These are phyloP conservation scores for Volutella citrinella DNA, from an alignment of 2,329 filamentous ascomycete genomes.

Conservation along the genomic window DNA sequence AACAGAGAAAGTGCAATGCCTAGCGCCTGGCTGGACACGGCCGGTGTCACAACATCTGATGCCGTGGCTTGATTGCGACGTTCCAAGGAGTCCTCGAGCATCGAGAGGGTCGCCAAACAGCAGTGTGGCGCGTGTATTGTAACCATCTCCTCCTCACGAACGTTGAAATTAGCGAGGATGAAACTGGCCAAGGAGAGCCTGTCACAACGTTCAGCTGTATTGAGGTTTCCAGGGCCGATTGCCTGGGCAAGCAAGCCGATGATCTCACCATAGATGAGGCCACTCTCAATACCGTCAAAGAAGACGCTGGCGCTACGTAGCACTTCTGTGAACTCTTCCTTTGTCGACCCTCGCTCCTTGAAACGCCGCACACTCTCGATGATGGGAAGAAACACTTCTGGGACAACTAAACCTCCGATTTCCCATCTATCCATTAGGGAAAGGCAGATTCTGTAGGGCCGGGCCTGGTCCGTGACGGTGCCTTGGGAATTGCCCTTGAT, in stretches of 20 bases:
- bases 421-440: slow-evolving; percentile 99
- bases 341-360: slow-evolving; percentile 61
- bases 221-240: slow-evolving; percentile 46
- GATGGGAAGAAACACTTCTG: slow-evolving; percentile 82
- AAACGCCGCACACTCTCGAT: slow-evolving; percentile 77
- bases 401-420: slow-evolving; percentile 85
- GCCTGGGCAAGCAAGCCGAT: slow-evolving; percentile 63
- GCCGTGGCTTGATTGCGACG: slow-evolving; percentile 30
- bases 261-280: slow-evolving; percentile 85
- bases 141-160: slow-evolving; percentile 94
- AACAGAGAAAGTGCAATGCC: slow-evolving; percentile 55
- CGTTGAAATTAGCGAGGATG: slow-evolving; percentile 83
- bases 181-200: slow-evolving; percentile 76
- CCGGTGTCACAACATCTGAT: slow-evolving; percentile 27
- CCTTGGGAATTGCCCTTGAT: slow-evolving; percentile 48
- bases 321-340: slow-evolving; percentile 77
- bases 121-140: slow-evolving; percentile 78
- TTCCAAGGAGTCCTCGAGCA: slow-evolving; percentile 54
- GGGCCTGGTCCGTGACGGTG: slow-evolving; percentile 61
- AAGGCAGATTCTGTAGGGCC: slow-evolving; percentile 86
- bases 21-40: slow-evolving; percentile 34
- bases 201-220: slow-evolving; percentile 48
- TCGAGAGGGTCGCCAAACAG: slow-evolving; percentile 55
- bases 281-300: slow-evolving; percentile 95
- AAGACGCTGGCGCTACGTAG: slow-evolving; percentile 91